Conservation (phyloP, 305 asterid genomes). For the Fraxinus sp. region DNA sequence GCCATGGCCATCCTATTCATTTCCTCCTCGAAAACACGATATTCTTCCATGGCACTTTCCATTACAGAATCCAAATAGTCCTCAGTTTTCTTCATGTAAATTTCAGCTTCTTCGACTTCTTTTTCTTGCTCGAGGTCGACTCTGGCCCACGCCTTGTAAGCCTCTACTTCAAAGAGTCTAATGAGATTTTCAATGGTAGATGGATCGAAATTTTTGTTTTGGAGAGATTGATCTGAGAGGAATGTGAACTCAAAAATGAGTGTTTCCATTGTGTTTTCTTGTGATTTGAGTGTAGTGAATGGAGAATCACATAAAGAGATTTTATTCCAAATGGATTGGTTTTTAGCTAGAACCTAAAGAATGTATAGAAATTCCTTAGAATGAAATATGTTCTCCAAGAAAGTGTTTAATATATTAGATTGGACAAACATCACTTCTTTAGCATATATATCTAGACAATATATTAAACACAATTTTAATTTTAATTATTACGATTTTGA, state of each 20-base stretch:
- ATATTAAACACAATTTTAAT: too few species aligned
- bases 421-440: too few species aligned
- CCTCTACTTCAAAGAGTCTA: conserved; percentile 73
- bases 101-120: conserved; percentile 41
- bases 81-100: conserved; percentile 45
- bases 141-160: conserved; percentile 83
- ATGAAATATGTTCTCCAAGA: background rate
- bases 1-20: conserved; percentile 43
- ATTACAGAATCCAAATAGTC: conserved; percentile 59
- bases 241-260: conserved; percentile 57
- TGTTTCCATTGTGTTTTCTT: conserved; percentile 51
- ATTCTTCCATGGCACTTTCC: conserved; percentile 91
- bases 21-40: conserved; percentile 66
- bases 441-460: too few species aligned
- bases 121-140: conserved; percentile 54
- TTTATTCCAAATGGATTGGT: background rate
- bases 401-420: too few species aligned
- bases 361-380: background rate
- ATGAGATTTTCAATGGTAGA: conserved; percentile 62
- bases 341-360: background rate
- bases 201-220: conserved; percentile 71
- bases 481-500: too few species aligned
- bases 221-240: conserved; percentile 59
- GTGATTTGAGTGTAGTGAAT: background rate
- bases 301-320: conserved; percentile 21